phyloP scores from a whole-genome alignment of 768 basidiomycete species.

The Phylloporus scabripes region DNA sequence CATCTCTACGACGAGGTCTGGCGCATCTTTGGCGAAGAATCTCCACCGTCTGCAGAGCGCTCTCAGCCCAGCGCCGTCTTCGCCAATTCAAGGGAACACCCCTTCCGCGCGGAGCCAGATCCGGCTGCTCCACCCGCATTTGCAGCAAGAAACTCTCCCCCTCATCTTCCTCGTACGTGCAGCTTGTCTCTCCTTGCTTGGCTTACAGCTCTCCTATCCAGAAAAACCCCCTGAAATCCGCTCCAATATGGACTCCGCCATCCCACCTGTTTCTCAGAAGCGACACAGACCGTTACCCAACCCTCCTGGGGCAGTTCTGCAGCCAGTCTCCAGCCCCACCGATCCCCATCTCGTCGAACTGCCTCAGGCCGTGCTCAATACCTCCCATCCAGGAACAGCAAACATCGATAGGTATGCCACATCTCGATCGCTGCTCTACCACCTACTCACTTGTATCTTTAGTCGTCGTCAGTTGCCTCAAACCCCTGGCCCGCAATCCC shows the following conservation, averaged over 20 bases:
- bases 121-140: conserved; percentile 6
- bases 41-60: conserved; percentile 29
- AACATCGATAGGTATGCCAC: conserved; percentile 21
- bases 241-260: conserved; percentile 17
- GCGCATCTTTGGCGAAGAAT: conserved; percentile 56
- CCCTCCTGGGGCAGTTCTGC: conserved; percentile 18
- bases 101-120: conserved; percentile 20
- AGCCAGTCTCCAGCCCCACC: conserved; percentile 10
- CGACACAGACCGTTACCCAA: conserved; percentile 26
- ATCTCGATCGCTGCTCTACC: not conserved
- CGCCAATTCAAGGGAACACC: conserved; percentile 11
- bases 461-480: conserved; percentile 29
- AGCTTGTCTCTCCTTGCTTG: not conserved
- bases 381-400: conserved; percentile 25
- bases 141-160: conserved; percentile 12
- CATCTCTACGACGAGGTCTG: conserved; percentile 73
- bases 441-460: not conserved
- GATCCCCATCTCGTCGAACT: conserved; percentile 16
- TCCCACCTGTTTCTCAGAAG: conserved; percentile 28
- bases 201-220: not conserved
- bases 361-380: conserved; percentile 4
- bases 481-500: conserved; percentile 19
- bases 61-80: conserved; percentile 15
- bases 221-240: conserved; percentile 19
- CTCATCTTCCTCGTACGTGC: conserved; percentile 23